phyloP scores from a whole-genome alignment of 257 asterid genomes.

The Solanum sparsipilum region DNA sequence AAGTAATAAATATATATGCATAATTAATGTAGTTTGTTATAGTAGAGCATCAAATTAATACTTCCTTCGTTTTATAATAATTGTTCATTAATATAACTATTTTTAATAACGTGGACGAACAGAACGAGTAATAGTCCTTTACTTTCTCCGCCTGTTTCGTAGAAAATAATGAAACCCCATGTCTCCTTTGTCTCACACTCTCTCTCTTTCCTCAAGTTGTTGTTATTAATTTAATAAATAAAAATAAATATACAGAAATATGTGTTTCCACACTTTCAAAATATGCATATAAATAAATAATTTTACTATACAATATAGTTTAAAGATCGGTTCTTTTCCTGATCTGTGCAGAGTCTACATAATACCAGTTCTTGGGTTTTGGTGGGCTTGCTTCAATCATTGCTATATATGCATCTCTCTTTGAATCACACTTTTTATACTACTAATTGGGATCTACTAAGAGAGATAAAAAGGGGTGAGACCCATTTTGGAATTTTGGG shows the following conservation, averaged over 20 bases:
- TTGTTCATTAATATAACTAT: too few species aligned
- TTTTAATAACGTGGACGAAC: too few species aligned
- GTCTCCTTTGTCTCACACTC: background rate
- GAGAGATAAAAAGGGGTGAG: background rate
- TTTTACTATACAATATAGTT: background rate
- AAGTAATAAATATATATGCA: background rate
- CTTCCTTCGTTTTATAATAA: background rate
- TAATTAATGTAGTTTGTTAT: background rate
- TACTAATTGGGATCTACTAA: constrained; percentile 33
- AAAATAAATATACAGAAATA: background rate
- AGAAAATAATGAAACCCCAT: constrained; percentile 13
- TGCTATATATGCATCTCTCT: constrained; percentile 7
- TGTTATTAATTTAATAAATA: background rate
- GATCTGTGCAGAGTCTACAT: constrained; percentile 40
- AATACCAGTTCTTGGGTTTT: constrained; percentile 30
- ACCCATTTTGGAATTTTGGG: constrained; percentile 24
- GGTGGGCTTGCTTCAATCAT: constrained; percentile 26
- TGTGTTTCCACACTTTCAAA: background rate
- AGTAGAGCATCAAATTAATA: background rate
- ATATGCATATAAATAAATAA: background rate
- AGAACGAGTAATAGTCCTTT: background rate
- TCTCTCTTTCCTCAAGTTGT: background rate
- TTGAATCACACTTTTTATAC: constrained; percentile 39
- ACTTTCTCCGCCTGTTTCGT: constrained; percentile 41
- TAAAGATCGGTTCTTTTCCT: constrained; percentile 20